These are phyloP conservation scores for Xylariales sp. DNA, from an alignment of 2,329 filamentous ascomycete genomes.

Conservation along the genomic window DNA sequence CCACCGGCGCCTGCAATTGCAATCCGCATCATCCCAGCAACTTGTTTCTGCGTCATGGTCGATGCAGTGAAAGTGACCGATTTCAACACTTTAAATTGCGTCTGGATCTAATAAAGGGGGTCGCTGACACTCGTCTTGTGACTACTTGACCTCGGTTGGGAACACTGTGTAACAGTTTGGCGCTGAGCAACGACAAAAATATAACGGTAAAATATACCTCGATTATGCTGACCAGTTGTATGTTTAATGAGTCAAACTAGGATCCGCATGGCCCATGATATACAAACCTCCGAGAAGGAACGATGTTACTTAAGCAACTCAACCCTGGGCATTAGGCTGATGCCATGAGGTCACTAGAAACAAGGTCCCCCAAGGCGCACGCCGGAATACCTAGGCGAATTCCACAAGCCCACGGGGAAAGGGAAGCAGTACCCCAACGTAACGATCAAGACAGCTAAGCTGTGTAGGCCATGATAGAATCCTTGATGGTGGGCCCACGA, in stretches of 20 bases:
- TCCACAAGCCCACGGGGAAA: slow-evolving; percentile 39
- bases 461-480: slow-evolving; percentile 40
- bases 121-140: slow-evolving; percentile 20
- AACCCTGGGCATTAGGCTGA: slow-evolving; percentile 40
- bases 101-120: slow-evolving; percentile 28
- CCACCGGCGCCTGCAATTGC: slow-evolving; percentile 72
- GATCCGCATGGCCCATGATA: slow-evolving; percentile 39
- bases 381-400: slow-evolving; percentile 40
- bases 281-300: slow-evolving; percentile 24
- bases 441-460: slow-evolving; percentile 37
- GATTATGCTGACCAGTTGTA: slow-evolving; percentile 35
- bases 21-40: slow-evolving; percentile 65
- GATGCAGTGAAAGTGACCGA: slow-evolving; percentile 23
- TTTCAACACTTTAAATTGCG: slow-evolving; percentile 35
- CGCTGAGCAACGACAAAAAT: slow-evolving; percentile 33
- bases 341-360: slow-evolving; percentile 37
- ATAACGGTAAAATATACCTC: slow-evolving; percentile 41
- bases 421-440: slow-evolving; percentile 38
- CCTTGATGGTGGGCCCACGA: slow-evolving; percentile 42
- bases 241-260: slow-evolving; percentile 45
- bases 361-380: slow-evolving; percentile 40
- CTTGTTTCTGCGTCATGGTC: slow-evolving; percentile 45
- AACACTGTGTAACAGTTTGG: slow-evolving; percentile 39
- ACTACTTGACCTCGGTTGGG: slow-evolving; percentile 30
- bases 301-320: slow-evolving; percentile 42